Evolutionary conservation across 2,329 filamentous ascomycete species (phyloP).

Genomic region (Neofusicoccum laricinum): DNA sequence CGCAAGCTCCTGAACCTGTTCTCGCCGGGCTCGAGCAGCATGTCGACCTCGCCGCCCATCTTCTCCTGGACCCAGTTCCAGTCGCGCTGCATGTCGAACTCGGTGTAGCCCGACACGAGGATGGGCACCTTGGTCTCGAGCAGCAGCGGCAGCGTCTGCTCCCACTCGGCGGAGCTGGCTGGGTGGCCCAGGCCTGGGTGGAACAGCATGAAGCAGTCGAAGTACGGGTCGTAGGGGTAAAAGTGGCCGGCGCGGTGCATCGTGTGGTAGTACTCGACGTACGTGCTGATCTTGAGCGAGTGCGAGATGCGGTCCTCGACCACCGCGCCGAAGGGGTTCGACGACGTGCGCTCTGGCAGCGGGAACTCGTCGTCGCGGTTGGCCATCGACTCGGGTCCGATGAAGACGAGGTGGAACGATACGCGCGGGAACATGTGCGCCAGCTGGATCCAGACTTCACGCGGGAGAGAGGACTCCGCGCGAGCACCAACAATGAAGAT

Average conservation of each 20-base stretch:
- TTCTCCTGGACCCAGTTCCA: conserved; percentile 86
- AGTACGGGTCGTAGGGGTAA: conserved; percentile 94
- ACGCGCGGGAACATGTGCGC: conserved; percentile 91
- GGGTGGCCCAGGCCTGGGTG: conserved; percentile 95
- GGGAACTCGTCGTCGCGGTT: conserved; percentile 93
- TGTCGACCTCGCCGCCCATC: conserved; percentile 84
- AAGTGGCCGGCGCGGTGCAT: conserved; percentile 89
- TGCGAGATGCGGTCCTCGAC: conserved; percentile 87
- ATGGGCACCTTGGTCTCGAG: conserved; percentile 95
- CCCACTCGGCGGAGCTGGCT: conserved; percentile 90
- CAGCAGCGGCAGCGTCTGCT: conserved; percentile 81
- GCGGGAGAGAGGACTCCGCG: conserved; percentile 93
- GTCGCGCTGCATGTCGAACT: conserved; percentile 90
- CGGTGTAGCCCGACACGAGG: conserved; percentile 92
- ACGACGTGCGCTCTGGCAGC: conserved; percentile 76
- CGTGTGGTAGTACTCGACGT: conserved; percentile 97
- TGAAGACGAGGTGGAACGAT: conserved; percentile 88
- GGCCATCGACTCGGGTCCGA: conserved; percentile 92
- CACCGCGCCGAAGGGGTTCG: conserved; percentile 90
- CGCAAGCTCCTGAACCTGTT: conserved; percentile 89
- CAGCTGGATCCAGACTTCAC: conserved; percentile 90
- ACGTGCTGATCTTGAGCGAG: conserved; percentile 94
- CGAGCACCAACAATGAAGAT: conserved; percentile 92
- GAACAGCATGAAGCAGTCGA: conserved; percentile 96
- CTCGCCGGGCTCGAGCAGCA: conserved; percentile 87